Evolutionary conservation across 140 eudicot species (phyloP).

Genomic region (Flaveria floridana): DNA sequence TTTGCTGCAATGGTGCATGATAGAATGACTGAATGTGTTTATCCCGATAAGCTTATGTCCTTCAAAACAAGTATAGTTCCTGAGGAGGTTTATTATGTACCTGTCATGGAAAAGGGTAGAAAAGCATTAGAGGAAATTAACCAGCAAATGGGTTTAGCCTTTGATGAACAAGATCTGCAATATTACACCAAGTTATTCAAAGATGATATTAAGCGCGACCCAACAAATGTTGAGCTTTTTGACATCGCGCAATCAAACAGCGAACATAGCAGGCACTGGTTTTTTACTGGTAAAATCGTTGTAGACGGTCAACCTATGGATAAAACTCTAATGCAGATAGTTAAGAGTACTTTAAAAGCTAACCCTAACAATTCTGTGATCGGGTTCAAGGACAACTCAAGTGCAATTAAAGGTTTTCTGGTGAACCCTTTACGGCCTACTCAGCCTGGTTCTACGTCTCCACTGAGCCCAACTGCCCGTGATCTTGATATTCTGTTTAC

Average conservation of each 20-base stretch:
- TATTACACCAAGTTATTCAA: constrained; percentile 70
- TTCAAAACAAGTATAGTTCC: constrained; percentile 69
- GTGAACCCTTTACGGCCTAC: constrained; percentile 71
- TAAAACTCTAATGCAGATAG: constrained; percentile 81
- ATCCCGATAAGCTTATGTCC: constrained; percentile 53
- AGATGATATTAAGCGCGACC: constrained; percentile 82
- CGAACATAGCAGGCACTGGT: constrained; percentile 97
- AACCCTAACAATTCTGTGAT: constrained; percentile 93
- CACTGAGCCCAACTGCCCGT: constrained; percentile 42
- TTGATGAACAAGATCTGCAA: constrained; percentile 91
- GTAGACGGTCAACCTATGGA: constrained; percentile 73
- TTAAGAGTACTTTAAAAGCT: constrained; percentile 73
- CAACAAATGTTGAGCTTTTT: constrained; percentile 87
- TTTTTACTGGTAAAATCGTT: constrained; percentile 77
- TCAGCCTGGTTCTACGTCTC: constrained; percentile 72
- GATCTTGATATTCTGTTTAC: constrained; percentile 85
- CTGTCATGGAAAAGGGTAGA: constrained; percentile 82
- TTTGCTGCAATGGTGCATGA: constrained; percentile 89
- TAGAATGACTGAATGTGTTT: constrained; percentile 89
- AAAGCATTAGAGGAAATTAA: constrained; percentile 80
- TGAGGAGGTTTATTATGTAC: constrained; percentile 65
- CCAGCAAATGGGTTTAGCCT: constrained; percentile 79
- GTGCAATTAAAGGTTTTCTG: constrained; percentile 83
- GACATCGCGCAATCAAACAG: constrained; percentile 96
- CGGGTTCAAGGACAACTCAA: constrained; percentile 92